Percentiles rank a stretch among this genome's conserved stretches.
Conservation (phyloP, 345 rosid species). For the Zanthoxylum bungeanum region DNA sequence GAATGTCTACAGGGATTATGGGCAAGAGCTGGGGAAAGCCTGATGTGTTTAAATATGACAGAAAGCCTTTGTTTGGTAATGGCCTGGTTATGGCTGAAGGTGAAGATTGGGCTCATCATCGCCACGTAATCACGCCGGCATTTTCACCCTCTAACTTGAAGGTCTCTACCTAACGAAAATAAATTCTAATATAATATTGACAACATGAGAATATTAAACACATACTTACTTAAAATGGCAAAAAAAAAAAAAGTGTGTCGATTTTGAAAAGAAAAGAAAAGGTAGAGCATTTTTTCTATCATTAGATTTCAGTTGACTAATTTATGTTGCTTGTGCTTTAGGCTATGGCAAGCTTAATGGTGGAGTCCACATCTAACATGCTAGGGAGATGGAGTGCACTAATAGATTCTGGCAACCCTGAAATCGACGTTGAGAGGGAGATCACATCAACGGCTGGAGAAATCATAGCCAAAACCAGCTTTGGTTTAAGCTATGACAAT, state of each 20-base stretch:
- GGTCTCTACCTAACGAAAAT: too few relatives aligned
- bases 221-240: too few relatives aligned
- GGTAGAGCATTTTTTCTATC: too few relatives aligned
- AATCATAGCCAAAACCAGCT: conserved; percentile 82
- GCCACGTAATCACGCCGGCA: conserved; percentile 86
- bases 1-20: conserved; percentile 69
- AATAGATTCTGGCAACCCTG: conserved; percentile 42
- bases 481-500: conserved; percentile 56
- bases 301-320: too few relatives aligned
- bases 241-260: too few relatives aligned
- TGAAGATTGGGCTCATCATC: conserved; percentile 87
- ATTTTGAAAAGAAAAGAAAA: too few relatives aligned
- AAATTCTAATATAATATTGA: too few relatives aligned
- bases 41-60: conserved; percentile 67
- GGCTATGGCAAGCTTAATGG: conserved; percentile 84
- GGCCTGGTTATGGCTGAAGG: conserved; percentile 91
- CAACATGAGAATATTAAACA: too few relatives aligned
- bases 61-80: conserved; percentile 89
- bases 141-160: conserved; percentile 75
- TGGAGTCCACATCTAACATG: conserved; percentile 73
- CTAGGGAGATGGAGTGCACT: conserved; percentile 56
- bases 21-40: conserved; percentile 99
- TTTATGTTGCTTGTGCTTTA: too few relatives aligned
- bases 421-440: conserved; percentile 71
- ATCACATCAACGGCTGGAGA: conserved; percentile 71